Evolutionary conservation across 202 grass and related monocot species (phyloP), one percentile per base, ranked within the genome.

Genomic region (Setaria italica): DNA sequence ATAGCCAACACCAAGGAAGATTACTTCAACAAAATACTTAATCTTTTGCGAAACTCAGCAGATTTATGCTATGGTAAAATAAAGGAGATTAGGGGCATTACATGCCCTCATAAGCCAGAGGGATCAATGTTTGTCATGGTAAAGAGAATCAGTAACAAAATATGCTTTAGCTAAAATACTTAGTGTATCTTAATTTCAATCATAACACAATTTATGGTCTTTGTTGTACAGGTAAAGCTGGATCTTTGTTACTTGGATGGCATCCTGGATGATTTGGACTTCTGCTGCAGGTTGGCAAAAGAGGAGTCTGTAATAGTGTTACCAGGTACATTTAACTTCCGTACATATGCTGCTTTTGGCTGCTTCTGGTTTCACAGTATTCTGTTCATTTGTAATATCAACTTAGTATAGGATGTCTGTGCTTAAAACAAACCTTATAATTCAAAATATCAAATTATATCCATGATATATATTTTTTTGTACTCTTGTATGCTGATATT

Each of bases 101-200:
- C 70, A 63, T 93, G 89, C 35, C 94, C 89, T 25, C 80, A 88
- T 48, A 95, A 93, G 67, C 89, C 91, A 20, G 94, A 91, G 57
- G 91, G 81, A 41, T 91, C 94, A 14, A 96, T 96, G 91, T 91
- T 96, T 88, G 85, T 91, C 46, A 95, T 93, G 94, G 91, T 96
- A 80, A 25, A 25, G 32, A 54, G 25, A 64, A 34, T 35, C 7
- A 19, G 35, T 77, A 42, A 77, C 34, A 25, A 64, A 21, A 84
- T 64, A 66, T 79, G 59, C 42, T 74, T 49, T 54, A 17, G 34
- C 41, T 39, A 45, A 70, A n/a, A 48, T 59, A 57, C 11, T 77
- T 7, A 39, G 57, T 56, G 15, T 82, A 76, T 33, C 39, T 10
- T 56, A 7, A 25, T 7, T 11, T 1, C 1, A 20, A 32, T 50